Evolutionary conservation across 805 yeast genomes (phyloP).

Genomic region (Ascoidea asiatica): DNA sequence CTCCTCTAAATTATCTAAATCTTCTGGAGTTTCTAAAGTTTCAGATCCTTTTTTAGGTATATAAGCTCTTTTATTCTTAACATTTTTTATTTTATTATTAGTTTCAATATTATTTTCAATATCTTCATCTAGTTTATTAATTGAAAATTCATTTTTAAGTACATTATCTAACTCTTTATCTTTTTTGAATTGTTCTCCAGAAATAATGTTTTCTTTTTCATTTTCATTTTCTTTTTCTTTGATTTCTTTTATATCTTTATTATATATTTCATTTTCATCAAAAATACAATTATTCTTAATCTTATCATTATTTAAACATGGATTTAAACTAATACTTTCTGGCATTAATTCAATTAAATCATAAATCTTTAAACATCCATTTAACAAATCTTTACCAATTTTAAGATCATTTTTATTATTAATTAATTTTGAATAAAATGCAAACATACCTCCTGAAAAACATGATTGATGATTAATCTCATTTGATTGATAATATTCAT

Average conservation of each 20-base stretch:
- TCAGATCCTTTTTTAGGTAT: too few species aligned
- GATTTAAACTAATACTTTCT: conserved; percentile 22
- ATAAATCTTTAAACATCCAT: conserved; percentile 34
- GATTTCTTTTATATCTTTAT: conserved; percentile 7
- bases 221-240: neutral
- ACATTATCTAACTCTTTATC: conserved; percentile 1
- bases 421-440: conserved; percentile 27
- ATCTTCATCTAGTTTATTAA: too few species aligned
- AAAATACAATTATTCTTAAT: too few species aligned
- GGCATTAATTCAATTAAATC: conserved; percentile 29
- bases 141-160: too few species aligned
- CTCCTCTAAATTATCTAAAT: too few species aligned
- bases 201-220: neutral
- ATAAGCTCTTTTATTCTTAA: too few species aligned
- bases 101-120: too few species aligned
- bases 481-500: conserved; percentile 8
- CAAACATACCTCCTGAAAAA: conserved; percentile 40
- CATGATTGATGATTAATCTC: conserved; percentile 32
- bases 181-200: conserved; percentile 2
- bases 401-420: conserved; percentile 22
- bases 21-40: too few species aligned
- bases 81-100: too few species aligned
- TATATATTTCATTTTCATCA: conserved; percentile 8
- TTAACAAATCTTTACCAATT: conserved; percentile 28
- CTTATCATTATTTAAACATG: too few species aligned